Base-by-base conservation (phyloP, 805 yeast species). In the Metschnikowia reukaufii region DNA sequence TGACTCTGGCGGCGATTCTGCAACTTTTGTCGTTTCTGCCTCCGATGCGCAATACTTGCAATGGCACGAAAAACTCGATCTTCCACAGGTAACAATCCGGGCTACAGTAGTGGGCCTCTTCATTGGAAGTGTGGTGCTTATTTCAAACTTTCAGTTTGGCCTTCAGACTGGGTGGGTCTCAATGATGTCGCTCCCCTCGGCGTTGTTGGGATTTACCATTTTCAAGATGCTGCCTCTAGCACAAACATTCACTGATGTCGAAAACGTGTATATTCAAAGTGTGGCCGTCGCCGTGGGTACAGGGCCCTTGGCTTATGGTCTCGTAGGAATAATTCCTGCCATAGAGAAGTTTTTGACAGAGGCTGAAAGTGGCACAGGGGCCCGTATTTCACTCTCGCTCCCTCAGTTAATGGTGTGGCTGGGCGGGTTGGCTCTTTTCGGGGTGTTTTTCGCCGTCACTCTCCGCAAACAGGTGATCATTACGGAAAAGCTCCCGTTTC, bases 161-260 rank as follows among this genome's bases (percentile, higher is more conserved):
- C 72, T 92, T 17, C 99, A 92, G 62, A 92, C 97, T 0, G 99
- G 99, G 1, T 92, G 99, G 99, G 97, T 94, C 5, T 89, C 97
- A 9, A 92, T 92, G 99, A 94, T 92, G 99, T 87, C 96, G 18
- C 72, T 92, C 45, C 98, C 99, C 0, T 85, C 96, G 4, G 97
- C 98, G 0, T 66, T 92, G 43, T 67, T 92, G 20, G 97, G 96
- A 0, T 91, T 82, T 63, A 86, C 97, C 0, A 70, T 86, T 16
- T 92, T 91, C 72, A 88, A 83, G 56, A 57, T 84, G 2, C 65
- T 65, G 31, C 82, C 83, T 0, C 81, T 82, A 58, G 51, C 66
- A 2, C 36, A 44, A 6, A 48, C 56, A 16, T 72, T 72, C 48
- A 80, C 94, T 0, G 97, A 89, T 53, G 96, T 88, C n/a, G 98